Evolutionary conservation across 768 basidiomycete species (phyloP).

Genomic region (Agrocybe chaxingu): DNA sequence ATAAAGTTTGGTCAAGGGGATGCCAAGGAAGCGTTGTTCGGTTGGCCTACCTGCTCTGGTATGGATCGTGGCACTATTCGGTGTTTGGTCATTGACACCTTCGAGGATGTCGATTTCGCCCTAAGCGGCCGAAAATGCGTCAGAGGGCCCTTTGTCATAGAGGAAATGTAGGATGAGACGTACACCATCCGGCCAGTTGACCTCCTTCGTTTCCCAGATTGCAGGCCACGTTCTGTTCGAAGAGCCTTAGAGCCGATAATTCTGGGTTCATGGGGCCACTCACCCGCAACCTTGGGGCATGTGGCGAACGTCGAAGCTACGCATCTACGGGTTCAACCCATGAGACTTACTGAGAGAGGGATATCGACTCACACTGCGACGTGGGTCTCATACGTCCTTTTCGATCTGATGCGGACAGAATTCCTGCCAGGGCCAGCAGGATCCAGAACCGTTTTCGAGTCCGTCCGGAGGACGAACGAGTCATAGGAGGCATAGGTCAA

Average conservation of each 20-base stretch:
- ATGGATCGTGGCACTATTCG: conserved; percentile 55
- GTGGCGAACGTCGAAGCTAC: conserved; percentile 37
- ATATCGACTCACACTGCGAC: conserved; percentile 42
- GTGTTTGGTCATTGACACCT: conserved; percentile 53
- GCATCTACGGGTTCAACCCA: conserved; percentile 21
- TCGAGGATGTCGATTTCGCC: conserved; percentile 52
- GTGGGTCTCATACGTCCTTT: conserved; percentile 47
- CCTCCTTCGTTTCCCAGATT: conserved; percentile 32
- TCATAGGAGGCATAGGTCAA: conserved; percentile 42
- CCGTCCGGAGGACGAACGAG: conserved; percentile 45
- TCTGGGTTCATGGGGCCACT: conserved; percentile 10
- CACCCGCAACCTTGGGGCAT: conserved; percentile 59
- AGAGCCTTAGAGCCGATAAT: background rate
- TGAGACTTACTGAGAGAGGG: background rate
- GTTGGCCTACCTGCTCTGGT: conserved; percentile 39
- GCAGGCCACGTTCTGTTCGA: conserved; percentile 44
- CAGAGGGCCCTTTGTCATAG: background rate
- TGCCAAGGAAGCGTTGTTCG: background rate
- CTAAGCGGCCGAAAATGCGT: conserved; percentile 15
- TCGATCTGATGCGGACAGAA: conserved; percentile 49
- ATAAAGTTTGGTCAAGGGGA: background rate
- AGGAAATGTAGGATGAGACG: background rate
- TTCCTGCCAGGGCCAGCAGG: conserved; percentile 45
- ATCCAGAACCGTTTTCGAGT: conserved; percentile 36
- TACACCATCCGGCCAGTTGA: conserved; percentile 30